These are phyloP conservation scores for Skeletonema costatum DNA, from an alignment of 108 stramenopile genomes.

Conservation along the genomic window DNA sequence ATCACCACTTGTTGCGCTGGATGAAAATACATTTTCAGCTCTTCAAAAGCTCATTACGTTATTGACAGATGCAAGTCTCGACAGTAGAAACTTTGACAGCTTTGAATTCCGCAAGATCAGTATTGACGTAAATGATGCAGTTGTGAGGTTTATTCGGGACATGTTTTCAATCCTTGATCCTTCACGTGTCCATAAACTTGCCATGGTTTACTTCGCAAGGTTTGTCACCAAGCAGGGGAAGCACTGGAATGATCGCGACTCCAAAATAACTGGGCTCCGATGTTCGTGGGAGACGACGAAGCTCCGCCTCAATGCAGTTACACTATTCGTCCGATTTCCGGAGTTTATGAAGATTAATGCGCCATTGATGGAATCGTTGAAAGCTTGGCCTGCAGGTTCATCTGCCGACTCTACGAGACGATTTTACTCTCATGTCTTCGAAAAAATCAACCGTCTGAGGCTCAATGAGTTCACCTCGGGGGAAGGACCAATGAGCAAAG, in stretches of 20 bases:
- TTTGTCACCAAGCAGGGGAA: conserved; percentile 73
- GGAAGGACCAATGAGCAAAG: conserved; percentile 45
- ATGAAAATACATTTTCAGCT: conserved; percentile 57
- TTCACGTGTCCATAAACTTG: conserved; percentile 67
- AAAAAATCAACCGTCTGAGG: conserved; percentile 53
- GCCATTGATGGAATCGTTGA: conserved; percentile 75
- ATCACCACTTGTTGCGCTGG: conserved; percentile 70
- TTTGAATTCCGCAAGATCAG: conserved; percentile 81
- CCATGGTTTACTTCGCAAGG: conserved; percentile 72
- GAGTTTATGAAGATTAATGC: conserved; percentile 74
- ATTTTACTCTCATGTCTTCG: conserved; percentile 66
- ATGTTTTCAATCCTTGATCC: conserved; percentile 79
- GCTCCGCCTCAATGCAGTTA: conserved; percentile 82
- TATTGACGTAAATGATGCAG: conserved; percentile 89
- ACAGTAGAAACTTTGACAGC: conserved; percentile 85
- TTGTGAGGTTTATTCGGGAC: conserved; percentile 80
- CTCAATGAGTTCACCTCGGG: conserved; percentile 41
- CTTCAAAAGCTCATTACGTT: conserved; percentile 70
- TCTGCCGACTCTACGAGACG: conserved; percentile 33
- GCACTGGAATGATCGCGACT: conserved; percentile 79
- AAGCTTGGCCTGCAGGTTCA: conserved; percentile 36
- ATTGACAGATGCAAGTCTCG: conserved; percentile 82
- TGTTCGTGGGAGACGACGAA: conserved; percentile 85
- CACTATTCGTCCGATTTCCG: conserved; percentile 81
- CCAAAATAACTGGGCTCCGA: conserved; percentile 72